Base-by-base conservation (phyloP, 805 yeast genomes). In the Babjeviella inositovora region DNA sequence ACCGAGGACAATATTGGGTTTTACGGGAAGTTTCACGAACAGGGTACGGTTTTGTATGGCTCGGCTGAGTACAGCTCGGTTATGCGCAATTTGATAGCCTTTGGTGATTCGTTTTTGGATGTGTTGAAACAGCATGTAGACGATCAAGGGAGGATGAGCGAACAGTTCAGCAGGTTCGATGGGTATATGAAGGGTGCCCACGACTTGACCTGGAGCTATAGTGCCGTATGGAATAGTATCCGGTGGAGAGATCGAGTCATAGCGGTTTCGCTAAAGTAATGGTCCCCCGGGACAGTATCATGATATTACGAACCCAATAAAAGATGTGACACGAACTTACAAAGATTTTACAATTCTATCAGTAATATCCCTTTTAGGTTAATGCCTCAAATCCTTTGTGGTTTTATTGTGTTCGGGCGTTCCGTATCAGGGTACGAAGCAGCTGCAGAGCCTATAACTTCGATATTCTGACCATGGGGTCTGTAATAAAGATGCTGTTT, bases 131-230 rank as follows among this genome's bases (percentile, higher is more conserved):
- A 57, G 19, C 81, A 73, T 44, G 68, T 66, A 21, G 77, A 66
- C 34, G 49, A 47, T 25, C 64, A 68, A 11, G 92, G 92, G 3
- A 63, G 61, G 25, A 71, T 87, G 70, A 73, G 85, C 37, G 97
- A 87, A 47, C 95, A 87, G 41, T 81, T 82, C 45, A 81, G 79
- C 48, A 69, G 64, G 38, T 62, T 70, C 36, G 68, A 62, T 19
- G 97, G 97, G 1, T 82, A 47, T 43, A 68, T 82, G 75, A 76
- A 73, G 45, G 97, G 97, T 5, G 97, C 97, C 0, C 48, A 52
- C 26, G 67, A 79, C 35, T 62, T 87, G 34, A 85, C 96, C 4
- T 87, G 97, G 97, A 75, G 92, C 30, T 81, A 81, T 42, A 68
- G 82, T 15, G 62, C 93, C 4, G 65, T 77, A 21, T 71, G 75